Evolutionary conservation across 257 asterid genomes (phyloP).

Genomic region (Plantago major): DNA sequence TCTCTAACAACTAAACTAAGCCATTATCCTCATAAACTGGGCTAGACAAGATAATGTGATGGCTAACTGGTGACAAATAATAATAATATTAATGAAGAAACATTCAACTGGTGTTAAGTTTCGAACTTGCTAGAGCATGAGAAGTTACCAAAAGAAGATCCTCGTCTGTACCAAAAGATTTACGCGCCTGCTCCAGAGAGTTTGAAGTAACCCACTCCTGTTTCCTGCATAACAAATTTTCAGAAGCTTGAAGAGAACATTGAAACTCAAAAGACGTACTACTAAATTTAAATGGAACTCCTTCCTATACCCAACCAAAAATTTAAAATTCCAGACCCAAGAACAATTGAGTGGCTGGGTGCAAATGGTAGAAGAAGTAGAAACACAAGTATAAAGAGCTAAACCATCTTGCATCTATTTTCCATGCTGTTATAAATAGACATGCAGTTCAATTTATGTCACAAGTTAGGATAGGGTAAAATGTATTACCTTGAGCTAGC

Average conservation of each 20-base stretch:
- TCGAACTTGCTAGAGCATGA: background rate
- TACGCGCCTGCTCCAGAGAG: slow-evolving; percentile 79
- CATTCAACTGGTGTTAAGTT: background rate
- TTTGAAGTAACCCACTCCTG: slow-evolving; percentile 57
- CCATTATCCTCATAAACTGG: background rate
- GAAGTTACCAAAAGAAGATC: slow-evolving; percentile 83
- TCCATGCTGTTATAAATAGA: background rate
- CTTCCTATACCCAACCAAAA: background rate
- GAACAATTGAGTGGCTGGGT: background rate
- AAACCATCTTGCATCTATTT: background rate
- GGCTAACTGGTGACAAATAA: background rate
- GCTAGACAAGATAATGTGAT: too few relatives aligned
- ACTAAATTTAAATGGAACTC: background rate
- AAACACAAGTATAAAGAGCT: too few relatives aligned
- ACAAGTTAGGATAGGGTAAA: slow-evolving; percentile 1
- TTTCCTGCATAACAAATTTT: slow-evolving; percentile 43
- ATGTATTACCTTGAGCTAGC: slow-evolving; percentile 72
- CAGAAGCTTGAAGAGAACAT: background rate
- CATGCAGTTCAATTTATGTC: background rate
- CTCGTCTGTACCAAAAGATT: slow-evolving; percentile 93
- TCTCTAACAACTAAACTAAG: background rate
- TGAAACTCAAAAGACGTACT: background rate
- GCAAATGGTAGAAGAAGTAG: background rate
- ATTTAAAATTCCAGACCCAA: background rate
- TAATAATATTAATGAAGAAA: background rate